These are phyloP conservation scores for Colletotrichum aenigma DNA, from an alignment of 2,329 filamentous ascomycete genomes.

Conservation along the genomic window DNA sequence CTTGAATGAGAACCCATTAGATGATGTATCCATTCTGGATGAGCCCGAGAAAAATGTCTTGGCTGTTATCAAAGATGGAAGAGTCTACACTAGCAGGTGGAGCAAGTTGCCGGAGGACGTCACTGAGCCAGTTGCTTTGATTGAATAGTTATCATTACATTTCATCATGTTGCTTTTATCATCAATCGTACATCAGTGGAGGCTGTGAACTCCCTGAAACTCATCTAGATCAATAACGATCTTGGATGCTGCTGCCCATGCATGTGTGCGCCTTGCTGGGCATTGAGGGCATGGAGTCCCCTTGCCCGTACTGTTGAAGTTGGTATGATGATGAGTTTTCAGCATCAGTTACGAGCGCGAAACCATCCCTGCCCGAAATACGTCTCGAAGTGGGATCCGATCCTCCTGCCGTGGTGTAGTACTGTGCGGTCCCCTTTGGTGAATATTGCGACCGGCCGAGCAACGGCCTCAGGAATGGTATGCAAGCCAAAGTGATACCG, in stretches of 20 bases:
- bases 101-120: constrained; percentile 22
- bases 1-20: constrained; percentile 55
- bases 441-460: constrained; percentile 28
- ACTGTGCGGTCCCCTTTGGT: constrained; percentile 5
- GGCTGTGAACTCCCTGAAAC: not conserved
- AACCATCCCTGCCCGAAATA: not conserved
- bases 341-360: not conserved
- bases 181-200: not conserved
- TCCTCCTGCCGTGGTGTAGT: not conserved
- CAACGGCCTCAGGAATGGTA: constrained; percentile 44
- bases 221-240: not conserved
- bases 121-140: constrained; percentile 5
- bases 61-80: constrained; percentile 59
- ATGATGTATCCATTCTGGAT: constrained; percentile 58
- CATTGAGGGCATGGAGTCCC: not conserved
- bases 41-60: constrained; percentile 50
- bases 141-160: not conserved
- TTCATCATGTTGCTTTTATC: not conserved
- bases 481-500: constrained; percentile 41
- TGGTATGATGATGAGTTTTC: not conserved
- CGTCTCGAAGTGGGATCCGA: not conserved
- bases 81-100: constrained; percentile 37
- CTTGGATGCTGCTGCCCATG: not conserved
- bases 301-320: not conserved
- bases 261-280: not conserved